phyloP scores from a whole-genome alignment of 371 early-diverging fungal species.

The Entomophthora muscae region DNA sequence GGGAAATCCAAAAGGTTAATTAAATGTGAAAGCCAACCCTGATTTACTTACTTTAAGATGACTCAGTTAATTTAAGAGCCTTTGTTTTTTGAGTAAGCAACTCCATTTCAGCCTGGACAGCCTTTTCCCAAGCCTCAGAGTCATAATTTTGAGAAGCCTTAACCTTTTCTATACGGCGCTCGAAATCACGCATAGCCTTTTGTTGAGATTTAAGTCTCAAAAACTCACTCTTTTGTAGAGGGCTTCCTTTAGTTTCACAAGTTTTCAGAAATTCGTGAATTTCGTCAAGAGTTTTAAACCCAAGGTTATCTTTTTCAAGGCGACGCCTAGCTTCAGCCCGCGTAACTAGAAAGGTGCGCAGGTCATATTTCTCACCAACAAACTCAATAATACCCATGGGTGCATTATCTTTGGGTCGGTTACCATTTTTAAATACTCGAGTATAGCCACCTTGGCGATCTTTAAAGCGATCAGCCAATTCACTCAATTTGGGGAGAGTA shows the following conservation, averaged over 20 bases:
- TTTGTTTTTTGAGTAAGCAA: background rate
- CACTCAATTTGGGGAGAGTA: constrained; percentile 65
- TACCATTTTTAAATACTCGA: constrained; percentile 65
- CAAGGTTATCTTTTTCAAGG: background rate
- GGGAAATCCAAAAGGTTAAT: too few species aligned
- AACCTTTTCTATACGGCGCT: constrained; percentile 5
- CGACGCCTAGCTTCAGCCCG: constrained; percentile 15
- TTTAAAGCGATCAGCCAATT: constrained; percentile 68
- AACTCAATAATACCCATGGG: constrained; percentile 84
- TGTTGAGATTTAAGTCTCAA: background rate
- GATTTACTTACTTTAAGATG: background rate
- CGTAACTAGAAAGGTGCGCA: constrained; percentile 28
- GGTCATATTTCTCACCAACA: constrained; percentile 38
- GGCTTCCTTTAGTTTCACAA: background rate
- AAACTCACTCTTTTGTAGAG: constrained; percentile 1
- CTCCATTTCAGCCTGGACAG: background rate
- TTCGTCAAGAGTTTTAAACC: background rate
- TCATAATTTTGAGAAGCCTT: background rate
- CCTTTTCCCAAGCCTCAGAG: background rate
- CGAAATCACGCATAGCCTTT: background rate
- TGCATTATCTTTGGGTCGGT: constrained; percentile 68
- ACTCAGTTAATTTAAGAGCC: background rate
- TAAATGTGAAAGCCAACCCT: too few species aligned
- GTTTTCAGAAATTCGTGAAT: constrained; percentile 5
- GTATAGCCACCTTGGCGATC: constrained; percentile 78